phyloP scores from a whole-genome alignment of 176 grass and related monocot genomes.

The Oryza rufipogon region DNA sequence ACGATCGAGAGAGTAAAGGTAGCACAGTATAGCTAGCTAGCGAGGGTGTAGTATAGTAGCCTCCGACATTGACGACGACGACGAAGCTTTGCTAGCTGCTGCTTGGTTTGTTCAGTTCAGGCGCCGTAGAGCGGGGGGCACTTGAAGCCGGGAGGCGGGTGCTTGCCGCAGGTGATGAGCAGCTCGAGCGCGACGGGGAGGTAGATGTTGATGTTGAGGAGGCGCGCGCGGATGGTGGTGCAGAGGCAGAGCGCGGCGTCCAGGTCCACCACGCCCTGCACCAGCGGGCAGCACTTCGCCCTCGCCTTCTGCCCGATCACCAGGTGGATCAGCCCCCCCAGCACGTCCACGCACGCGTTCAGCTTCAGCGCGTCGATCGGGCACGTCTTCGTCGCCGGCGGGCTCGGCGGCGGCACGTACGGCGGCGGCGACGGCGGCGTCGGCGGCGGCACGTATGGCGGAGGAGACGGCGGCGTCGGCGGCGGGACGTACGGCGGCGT shows the following conservation, averaged over 20 bases:
- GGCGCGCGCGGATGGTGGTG: conserved; percentile 60
- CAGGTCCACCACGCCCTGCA: conserved; percentile 74
- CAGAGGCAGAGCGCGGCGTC: conserved; percentile 90
- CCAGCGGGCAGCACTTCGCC: conserved; percentile 64
- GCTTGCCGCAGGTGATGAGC: conserved; percentile 76
- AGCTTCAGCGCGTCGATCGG: conserved; percentile 76
- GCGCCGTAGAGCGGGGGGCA: conserved; percentile 53
- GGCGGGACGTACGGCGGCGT: not conserved
- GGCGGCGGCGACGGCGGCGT: not conserved
- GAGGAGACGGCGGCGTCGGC: not conserved
- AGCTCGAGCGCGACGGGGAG: conserved; percentile 74
- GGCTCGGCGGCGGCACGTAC: not conserved
- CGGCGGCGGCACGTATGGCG: not conserved
- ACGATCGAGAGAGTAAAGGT: too few species aligned
- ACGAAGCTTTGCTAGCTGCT: not conserved
- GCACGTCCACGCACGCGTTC: conserved; percentile 81
- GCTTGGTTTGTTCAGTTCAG: not conserved
- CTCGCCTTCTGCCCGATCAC: conserved; percentile 64
- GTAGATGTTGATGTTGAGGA: conserved; percentile 71
- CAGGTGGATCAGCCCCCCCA: conserved; percentile 66
- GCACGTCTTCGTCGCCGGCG: conserved; percentile 45
- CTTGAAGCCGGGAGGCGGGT: conserved; percentile 58
- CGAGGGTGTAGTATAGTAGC: too few species aligned
- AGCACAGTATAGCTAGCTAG: too few species aligned
- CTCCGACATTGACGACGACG: too few species aligned